Conservation (phyloP, 1,284 basidiomycete genomes). For the Xanthoconium separans region DNA sequence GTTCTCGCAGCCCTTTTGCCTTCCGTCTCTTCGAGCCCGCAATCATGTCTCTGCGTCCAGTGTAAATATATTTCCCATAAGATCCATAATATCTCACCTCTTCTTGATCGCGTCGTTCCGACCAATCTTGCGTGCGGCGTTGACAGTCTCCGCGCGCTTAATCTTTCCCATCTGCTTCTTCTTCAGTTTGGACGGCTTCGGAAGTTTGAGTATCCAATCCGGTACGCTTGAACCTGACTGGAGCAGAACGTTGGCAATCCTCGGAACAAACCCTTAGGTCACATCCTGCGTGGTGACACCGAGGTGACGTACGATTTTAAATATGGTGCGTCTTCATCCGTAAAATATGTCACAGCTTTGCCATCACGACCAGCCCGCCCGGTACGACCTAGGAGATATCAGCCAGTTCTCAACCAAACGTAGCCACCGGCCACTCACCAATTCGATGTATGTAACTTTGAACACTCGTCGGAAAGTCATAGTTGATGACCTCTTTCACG, state of each 20-base stretch:
- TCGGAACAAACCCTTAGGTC: conserved; percentile 32
- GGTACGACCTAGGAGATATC: conserved; percentile 67
- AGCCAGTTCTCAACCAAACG: neutral
- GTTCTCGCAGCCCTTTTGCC: conserved; percentile 30
- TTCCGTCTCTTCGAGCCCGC: conserved; percentile 65
- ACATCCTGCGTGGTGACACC: conserved; percentile 8
- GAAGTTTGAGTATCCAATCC: conserved; percentile 86
- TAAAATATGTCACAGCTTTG: conserved; percentile 94
- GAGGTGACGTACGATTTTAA: conserved; percentile 74
- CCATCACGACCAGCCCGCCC: conserved; percentile 92
- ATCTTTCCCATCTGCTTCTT: conserved; percentile 82
- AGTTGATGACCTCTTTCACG: conserved; percentile 93
- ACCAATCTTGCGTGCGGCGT: conserved; percentile 71
- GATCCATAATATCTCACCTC: conserved; percentile 42
- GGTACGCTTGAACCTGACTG: conserved; percentile 89
- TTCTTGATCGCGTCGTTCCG: conserved; percentile 73
- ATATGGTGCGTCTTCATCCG: conserved; percentile 88
- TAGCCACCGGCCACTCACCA: conserved; percentile 44
- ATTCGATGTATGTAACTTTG: conserved; percentile 97
- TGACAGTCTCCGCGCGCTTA: conserved; percentile 75
- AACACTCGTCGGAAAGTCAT: conserved; percentile 92
- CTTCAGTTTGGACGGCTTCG: conserved; percentile 87
- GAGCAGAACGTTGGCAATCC: conserved; percentile 92
- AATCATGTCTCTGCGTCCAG: conserved; percentile 63
- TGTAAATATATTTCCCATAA: neutral